phyloP scores from a whole-genome alignment of 1,139 yeast species.

The Pichia sp. region DNA sequence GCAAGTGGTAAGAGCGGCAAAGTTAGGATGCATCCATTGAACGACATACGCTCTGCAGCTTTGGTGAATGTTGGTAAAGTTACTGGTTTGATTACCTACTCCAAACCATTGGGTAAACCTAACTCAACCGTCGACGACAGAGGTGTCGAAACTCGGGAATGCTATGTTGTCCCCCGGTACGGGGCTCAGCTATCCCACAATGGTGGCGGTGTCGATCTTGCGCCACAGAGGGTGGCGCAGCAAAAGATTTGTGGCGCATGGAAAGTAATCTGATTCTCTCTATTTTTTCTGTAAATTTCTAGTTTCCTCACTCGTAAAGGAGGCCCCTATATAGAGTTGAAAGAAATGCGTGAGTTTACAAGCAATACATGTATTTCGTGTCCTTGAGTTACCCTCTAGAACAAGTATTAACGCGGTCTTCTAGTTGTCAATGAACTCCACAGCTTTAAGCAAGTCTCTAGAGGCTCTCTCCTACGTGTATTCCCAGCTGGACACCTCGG shows the following conservation, averaged over 20 bases:
- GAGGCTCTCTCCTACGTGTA: constrained; percentile 13
- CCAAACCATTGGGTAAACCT: constrained; percentile 90
- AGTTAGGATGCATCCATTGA: constrained; percentile 70
- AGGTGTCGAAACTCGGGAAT: constrained; percentile 56
- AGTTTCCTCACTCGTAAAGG: not conserved
- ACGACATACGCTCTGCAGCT: constrained; percentile 71
- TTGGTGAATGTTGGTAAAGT: constrained; percentile 71
- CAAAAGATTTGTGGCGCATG: constrained; percentile 59
- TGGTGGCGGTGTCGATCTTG: constrained; percentile 89
- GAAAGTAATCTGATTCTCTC: constrained; percentile 38
- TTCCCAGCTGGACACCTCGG: constrained; percentile 10
- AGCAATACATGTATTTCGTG: too few relatives aligned
- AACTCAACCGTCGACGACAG: constrained; percentile 38
- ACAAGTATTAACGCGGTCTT: constrained; percentile 31
- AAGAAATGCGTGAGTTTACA: too few relatives aligned
- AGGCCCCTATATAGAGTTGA: not conserved
- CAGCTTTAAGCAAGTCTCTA: constrained; percentile 8
- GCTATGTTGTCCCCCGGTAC: constrained; percentile 86
- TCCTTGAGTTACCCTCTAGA: too few relatives aligned
- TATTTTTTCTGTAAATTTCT: not conserved
- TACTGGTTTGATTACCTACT: constrained; percentile 71
- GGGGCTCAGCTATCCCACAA: constrained; percentile 64
- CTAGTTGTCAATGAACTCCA: constrained; percentile 16
- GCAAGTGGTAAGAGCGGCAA: constrained; percentile 30
- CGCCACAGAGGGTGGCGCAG: constrained; percentile 76